Percentiles rank a stretch among this genome's conserved stretches.
Conservation (phyloP, 768 basidiomycete genomes). For the Lactarius hatsudake region DNA sequence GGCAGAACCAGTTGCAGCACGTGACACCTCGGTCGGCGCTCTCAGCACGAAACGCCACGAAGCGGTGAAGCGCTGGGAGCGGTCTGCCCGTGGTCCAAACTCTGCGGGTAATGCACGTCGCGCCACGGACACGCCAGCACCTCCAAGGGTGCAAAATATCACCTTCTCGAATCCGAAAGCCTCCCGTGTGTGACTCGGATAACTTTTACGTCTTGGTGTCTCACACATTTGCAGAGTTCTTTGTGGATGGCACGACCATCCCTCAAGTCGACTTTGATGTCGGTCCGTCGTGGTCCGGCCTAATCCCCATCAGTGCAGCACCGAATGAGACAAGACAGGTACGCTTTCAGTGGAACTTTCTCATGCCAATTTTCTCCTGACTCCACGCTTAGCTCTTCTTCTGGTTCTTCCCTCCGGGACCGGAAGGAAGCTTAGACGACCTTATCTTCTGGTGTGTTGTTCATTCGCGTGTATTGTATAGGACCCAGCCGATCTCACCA, state of each 20-base stretch:
- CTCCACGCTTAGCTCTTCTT: conserved; percentile 60
- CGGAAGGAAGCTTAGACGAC: conserved; percentile 67
- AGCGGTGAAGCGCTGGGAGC: conserved; percentile 13
- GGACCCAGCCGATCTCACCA: too few relatives aligned
- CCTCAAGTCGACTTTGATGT: conserved; percentile 71
- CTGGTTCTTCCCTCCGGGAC: conserved; percentile 83
- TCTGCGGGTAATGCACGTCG: background rate
- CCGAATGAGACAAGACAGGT: conserved; percentile 68
- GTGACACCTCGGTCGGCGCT: background rate
- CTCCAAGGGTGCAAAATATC: conserved; percentile 50
- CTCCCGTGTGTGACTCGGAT: conserved; percentile 42
- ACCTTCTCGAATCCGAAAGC: conserved; percentile 69
- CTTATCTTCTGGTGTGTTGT: conserved; percentile 66
- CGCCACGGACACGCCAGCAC: conserved; percentile 7
- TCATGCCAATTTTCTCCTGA: background rate
- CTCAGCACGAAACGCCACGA: conserved; percentile 16
- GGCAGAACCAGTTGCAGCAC: background rate
- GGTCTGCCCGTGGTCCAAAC: conserved; percentile 5
- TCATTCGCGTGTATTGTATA: background rate
- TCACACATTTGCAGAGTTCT: conserved; percentile 50
- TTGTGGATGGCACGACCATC: conserved; percentile 61
- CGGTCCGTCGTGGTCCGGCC: conserved; percentile 72
- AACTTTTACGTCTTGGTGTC: background rate
- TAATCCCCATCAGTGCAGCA: conserved; percentile 63
- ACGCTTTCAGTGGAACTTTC: conserved; percentile 22